Base-by-base conservation (phyloP, 2,329 filamentous ascomycete genomes). In the Cladosporium halotolerans region DNA sequence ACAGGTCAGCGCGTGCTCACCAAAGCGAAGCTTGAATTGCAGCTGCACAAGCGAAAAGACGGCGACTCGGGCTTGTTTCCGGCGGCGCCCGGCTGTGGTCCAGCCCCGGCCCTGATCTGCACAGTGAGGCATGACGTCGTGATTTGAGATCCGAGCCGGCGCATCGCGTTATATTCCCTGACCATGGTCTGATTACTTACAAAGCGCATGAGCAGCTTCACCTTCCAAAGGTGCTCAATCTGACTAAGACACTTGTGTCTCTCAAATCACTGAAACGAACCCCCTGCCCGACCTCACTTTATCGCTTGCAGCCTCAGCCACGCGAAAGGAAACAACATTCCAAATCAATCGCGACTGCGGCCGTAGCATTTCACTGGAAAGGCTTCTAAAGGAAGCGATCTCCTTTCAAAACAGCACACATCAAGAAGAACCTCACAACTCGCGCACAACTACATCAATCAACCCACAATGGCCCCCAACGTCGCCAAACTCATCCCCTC, bases 401-500 rank as follows among this genome's bases (percentile, higher is more conserved):
- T 28, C 23, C 23, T 7, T 28, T 28, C 23, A 28, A 7, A 28
- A 7, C 23, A 28, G 7, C 23, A 28, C 23, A 28, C 3, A 36
- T 36, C 10, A 36, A 36, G 1, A 36, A 11, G n/a, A 11, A 36
- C 34, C 4, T 36, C 34, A 36, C 34, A 36, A 36, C 34, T 36
- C 10, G 34, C 23, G 4, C 16, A 2, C 11, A 32, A 38, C 48
- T 18, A 2, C 9, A 14, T 19, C 11, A 13, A 44, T 23, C 41
- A 44, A 8, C 32, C 40, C 33, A 34, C 48, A n/a, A 68, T 69
- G 67, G 62, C 67, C 13, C 65, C 65, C 48, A 38, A 44, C 45
- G 59, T 58, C 23, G 32, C 46, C 52, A 72, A 70, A 53, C 62
- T 71, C 54, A 70, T 77, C 16, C 76, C 76, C 2, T 67, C 68